Base-by-base conservation (phyloP, 2,329 filamentous ascomycete species). In the Colletotrichum sp. region DNA sequence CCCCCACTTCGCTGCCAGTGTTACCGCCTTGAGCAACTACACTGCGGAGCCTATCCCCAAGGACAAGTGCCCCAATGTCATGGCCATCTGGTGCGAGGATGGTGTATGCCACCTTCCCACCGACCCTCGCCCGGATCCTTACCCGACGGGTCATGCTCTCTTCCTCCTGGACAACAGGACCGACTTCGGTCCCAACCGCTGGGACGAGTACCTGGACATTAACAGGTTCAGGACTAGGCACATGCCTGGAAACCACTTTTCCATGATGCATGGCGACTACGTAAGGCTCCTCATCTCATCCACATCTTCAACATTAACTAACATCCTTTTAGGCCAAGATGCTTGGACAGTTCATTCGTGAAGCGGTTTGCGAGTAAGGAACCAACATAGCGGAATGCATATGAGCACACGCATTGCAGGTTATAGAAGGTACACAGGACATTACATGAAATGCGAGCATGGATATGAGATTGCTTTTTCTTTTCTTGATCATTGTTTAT, bases 201-300 rank as follows among this genome's bases (percentile, higher is more conserved):
- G 93, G 92, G 92, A 92, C 32, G 90, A 93, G 83, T 92, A 92
- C 57, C 85, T 94, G 52, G 91, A 92, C 69, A 81, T 86, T 66
- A 85, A 89, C 70, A 93, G 92, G 84, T 92, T 94, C 85, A 87
- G 87, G 65, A 93, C 90, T 78, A 89, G 89, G 71, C 91, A 93
- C 80, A 93, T 94, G 91, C 91, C 90, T 18, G 93, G 93, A 4
- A 94, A 95, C 80, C 93, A 95, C 85, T 95, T 95, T 85, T 92
- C 89, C 24, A 95, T 95, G 93, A 95, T 95, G 92, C 92, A 93
- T 83, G 92, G 91, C 77, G 82, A 87, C 5, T 69, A 84, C 72
- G 85, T 87, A 78, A 78, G 85, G 83, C 2, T 32, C 5, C 26
- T 7, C 10, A 24, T 26, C 7, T 26, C 4, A 13, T 15, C 9